Evolutionary conservation across 768 basidiomycete genomes (phyloP).

Genomic region (Trametes elegans): DNA sequence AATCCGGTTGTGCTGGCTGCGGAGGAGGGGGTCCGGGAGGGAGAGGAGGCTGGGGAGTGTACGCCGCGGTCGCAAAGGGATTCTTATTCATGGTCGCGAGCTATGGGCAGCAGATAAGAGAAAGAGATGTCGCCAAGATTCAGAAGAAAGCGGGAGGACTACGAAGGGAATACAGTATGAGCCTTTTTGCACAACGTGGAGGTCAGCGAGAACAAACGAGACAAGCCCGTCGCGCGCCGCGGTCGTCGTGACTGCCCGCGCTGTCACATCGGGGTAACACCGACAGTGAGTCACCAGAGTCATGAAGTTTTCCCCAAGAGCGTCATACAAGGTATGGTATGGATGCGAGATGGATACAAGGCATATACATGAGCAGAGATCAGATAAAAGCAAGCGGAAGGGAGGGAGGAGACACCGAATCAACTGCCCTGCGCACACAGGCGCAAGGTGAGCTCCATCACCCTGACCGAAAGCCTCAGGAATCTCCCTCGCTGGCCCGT

Average conservation of each 20-base stretch:
- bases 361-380: background rate
- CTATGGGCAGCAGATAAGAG: background rate
- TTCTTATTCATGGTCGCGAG: conserved; percentile 71
- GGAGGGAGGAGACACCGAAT: too few relatives aligned
- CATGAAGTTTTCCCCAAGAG: conserved; percentile 1
- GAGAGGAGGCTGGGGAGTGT: conserved; percentile 70
- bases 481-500: conserved; percentile 26
- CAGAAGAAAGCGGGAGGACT: background rate
- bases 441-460: background rate
- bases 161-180: conserved; percentile 9
- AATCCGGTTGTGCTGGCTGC: conserved; percentile 67
- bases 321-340: background rate
- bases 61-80: conserved; percentile 70
- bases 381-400: too few relatives aligned
- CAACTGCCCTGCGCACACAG: too few relatives aligned
- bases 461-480: background rate
- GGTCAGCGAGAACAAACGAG: conserved; percentile 7
- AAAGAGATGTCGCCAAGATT: background rate
- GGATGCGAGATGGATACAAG: background rate
- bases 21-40: conserved; percentile 79
- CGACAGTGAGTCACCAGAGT: background rate
- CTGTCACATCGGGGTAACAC: conserved; percentile 8
- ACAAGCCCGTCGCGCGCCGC: background rate
- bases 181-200: conserved; percentile 2
- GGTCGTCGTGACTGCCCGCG: conserved; percentile 6